Conservation (phyloP, 257 asterid species). For the Solanum acaule region DNA sequence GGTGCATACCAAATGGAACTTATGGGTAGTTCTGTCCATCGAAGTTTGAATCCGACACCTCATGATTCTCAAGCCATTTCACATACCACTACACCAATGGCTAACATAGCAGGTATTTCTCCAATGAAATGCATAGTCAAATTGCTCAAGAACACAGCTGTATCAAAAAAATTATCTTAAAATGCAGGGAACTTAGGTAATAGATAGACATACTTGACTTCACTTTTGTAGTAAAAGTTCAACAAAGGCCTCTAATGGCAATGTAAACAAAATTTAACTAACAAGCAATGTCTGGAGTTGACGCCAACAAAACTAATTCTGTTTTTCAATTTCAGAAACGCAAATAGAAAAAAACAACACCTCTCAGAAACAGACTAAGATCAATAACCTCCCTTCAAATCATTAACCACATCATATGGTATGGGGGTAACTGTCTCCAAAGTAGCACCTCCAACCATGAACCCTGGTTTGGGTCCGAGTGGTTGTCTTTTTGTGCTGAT, state of each 20-base stretch:
- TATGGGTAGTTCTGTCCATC: background rate
- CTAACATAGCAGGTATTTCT: background rate
- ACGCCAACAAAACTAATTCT: background rate
- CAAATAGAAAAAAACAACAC: background rate
- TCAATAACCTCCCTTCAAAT: constrained; percentile 89
- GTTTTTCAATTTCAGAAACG: background rate
- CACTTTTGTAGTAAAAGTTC: background rate
- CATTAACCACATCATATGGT: constrained; percentile 89
- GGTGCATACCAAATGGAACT: background rate
- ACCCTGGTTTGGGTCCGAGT: constrained; percentile 71
- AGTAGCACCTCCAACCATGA: constrained; percentile 66
- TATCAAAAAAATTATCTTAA: background rate
- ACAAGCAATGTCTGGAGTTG: background rate
- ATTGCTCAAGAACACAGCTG: background rate
- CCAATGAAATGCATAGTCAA: too few species aligned
- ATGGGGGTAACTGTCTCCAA: constrained; percentile 85
- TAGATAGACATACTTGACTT: background rate
- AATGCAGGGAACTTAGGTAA: background rate
- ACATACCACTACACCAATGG: too few species aligned
- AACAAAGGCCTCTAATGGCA: background rate
- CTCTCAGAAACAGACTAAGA: background rate
- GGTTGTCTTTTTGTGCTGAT: constrained; percentile 86
- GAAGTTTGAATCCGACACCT: background rate
- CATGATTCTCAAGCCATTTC: background rate
- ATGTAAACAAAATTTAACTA: background rate